Base-by-base conservation (phyloP, 805 yeast genomes). In the Saccharomycopsis schoenii region DNA sequence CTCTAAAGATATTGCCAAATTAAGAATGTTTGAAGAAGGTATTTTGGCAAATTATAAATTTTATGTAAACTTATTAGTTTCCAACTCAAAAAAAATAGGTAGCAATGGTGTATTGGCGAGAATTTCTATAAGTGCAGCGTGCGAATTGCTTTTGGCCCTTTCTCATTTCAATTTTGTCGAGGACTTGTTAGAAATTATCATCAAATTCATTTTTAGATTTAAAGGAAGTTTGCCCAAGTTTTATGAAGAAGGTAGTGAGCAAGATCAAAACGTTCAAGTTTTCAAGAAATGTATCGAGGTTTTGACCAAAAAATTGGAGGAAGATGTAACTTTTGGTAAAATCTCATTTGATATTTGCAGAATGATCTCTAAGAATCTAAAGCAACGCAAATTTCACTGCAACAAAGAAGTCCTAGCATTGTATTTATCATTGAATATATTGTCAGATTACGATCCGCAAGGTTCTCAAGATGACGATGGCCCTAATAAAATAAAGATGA, bases 1-100 rank as follows among this genome's bases (percentile, higher is more conserved):
- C 3, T 76, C 92, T 14, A 88, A 80, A 69, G 99, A 94, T 21
- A 87, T 94, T 40, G 86, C 88, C 17, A 82, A 80, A 68, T 71
- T 88, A 67, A 81, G 99, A 69, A 79, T 77, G 63, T 91, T 87
- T 71, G 99, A 93, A 72, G 94, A 93, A 70, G 75, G 81, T 1
- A 76, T 93, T 60, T 85, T 92, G 8, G 69, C 78, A 11, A 82
- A 86, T 68, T 93, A 91, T 72, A 83, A 80, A 63, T 76, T 76
- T 11, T 93, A 87, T 68, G 74, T 94, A 42, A 84, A 82, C 47
- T 68, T 79, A 24, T 71, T 93, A 55, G 70, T 79, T 6, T 72
- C 71, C 5, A 70, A 83, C 36, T 67, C 76, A 10, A 72, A 73
- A 57, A 73, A 73, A 37, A 73, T 81, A 11, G 64, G 69, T 62